Conservation (phyloP, 2,329 filamentous ascomycete genomes). For the Sclerotinia glacialis region DNA sequence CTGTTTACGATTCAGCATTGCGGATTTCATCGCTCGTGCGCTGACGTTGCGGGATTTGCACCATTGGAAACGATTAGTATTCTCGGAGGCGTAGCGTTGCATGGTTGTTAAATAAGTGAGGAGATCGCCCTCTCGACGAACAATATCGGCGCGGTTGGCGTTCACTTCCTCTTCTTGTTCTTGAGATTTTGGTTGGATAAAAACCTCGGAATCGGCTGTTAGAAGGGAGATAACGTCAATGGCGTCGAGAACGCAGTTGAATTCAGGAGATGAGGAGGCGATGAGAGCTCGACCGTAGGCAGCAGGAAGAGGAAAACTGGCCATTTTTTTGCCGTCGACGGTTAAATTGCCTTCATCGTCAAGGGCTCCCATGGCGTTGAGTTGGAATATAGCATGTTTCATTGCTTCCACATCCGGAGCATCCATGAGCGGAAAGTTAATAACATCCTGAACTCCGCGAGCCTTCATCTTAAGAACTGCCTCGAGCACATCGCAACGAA, state of each 20-base stretch:
- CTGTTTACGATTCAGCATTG: conserved; percentile 60
- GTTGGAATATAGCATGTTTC: conserved; percentile 75
- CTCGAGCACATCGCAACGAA: conserved; percentile 83
- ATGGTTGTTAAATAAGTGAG: conserved; percentile 62
- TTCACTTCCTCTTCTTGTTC: conserved; percentile 55
- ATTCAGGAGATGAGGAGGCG: conserved; percentile 67
- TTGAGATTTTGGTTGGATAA: conserved; percentile 57
- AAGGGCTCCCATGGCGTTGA: conserved; percentile 76
- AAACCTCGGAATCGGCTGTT: conserved; percentile 62
- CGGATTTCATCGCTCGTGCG: conserved; percentile 59
- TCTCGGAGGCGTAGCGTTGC: conserved; percentile 58
- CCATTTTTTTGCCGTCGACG: conserved; percentile 69
- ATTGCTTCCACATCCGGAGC: conserved; percentile 73
- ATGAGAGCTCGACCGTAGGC: conserved; percentile 79
- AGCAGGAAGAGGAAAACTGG: conserved; percentile 78
- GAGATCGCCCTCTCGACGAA: conserved; percentile 62
- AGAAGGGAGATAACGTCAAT: conserved; percentile 78
- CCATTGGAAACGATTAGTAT: conserved; percentile 52
- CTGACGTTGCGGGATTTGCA: conserved; percentile 58
- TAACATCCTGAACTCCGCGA: conserved; percentile 76
- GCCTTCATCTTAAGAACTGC: conserved; percentile 93
- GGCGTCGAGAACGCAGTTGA: conserved; percentile 72
- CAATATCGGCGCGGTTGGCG: conserved; percentile 54
- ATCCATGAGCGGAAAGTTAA: conserved; percentile 82
- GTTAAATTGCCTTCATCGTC: conserved; percentile 72